Percentiles rank a stretch among this genome's conserved stretches.
These are phyloP conservation scores for Dryadomyces quercivorus DNA, from an alignment of 2,329 filamentous ascomycete species.

Conservation along the genomic window DNA sequence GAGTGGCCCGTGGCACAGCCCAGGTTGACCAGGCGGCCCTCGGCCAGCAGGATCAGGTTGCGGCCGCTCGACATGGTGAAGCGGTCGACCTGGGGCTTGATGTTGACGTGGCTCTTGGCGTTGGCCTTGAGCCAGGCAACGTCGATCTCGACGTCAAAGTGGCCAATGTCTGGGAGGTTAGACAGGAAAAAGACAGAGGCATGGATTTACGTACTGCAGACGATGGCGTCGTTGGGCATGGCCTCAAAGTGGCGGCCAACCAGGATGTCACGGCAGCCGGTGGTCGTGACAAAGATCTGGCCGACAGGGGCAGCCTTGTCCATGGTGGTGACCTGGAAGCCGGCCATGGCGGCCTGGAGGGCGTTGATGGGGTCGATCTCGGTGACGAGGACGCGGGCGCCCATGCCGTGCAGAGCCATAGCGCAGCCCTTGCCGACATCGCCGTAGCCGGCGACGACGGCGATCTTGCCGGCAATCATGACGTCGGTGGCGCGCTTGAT, in stretches of 20 bases:
- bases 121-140: constrained; percentile 99
- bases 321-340: constrained; percentile 93
- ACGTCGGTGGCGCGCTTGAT: constrained; percentile 99
- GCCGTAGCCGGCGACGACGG: constrained; percentile 94
- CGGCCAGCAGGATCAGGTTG: constrained; percentile 96
- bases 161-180: constrained; percentile 66
- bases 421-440: constrained; percentile 99
- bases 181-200: not conserved
- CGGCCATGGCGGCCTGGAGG: constrained; percentile 94
- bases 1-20: constrained; percentile 98
- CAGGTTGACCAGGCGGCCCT: constrained; percentile 98
- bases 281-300: constrained; percentile 99
- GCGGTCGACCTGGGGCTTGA: constrained; percentile 99
- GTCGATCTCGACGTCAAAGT: constrained; percentile 99
- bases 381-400: constrained; percentile 89
- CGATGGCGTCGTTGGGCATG: constrained; percentile 97
- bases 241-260: constrained; percentile 82
- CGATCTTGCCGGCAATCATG: constrained; percentile 99
- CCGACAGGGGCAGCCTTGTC: constrained; percentile 80
- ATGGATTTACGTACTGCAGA: constrained; percentile 71
- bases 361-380: constrained; percentile 99
- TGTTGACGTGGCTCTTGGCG: constrained; percentile 86
- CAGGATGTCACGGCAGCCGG: constrained; percentile 96
- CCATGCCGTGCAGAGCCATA: constrained; percentile 91
- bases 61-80: constrained; percentile 88